Percentiles rank a stretch among this genome's conserved stretches.
These are phyloP conservation scores for Kodamaea laetipori DNA, from an alignment of 805 yeast genomes.

Conservation along the genomic window DNA sequence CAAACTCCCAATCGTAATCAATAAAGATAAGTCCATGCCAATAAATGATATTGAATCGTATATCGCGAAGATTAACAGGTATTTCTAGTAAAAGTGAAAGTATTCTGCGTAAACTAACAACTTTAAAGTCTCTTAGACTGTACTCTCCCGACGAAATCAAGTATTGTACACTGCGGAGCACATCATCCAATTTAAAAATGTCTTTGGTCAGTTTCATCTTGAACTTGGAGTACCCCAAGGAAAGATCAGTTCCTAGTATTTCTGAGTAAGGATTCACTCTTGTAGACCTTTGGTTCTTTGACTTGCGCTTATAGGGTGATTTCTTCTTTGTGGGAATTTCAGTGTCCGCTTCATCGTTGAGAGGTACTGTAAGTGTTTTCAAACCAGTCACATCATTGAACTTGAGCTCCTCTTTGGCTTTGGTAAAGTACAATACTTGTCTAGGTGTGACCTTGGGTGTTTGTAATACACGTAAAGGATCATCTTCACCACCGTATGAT, in stretches of 20 bases:
- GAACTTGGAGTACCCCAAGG: conserved; percentile 20
- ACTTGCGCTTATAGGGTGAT: conserved; percentile 10
- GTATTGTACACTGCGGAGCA: conserved; percentile 17
- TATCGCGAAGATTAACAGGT: conserved; percentile 20
- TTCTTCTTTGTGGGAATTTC: conserved; percentile 1
- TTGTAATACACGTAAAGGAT: not conserved
- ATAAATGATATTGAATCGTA: conserved; percentile 21
- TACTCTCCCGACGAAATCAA: conserved; percentile 9
- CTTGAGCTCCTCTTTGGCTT: not conserved
- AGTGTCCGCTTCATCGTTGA: not conserved
- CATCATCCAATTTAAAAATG: conserved; percentile 21
- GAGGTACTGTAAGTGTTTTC: conserved; percentile 3
- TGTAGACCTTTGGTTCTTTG: conserved; percentile 6
- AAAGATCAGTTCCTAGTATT: conserved; percentile 22
- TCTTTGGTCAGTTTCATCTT: conserved; percentile 13
- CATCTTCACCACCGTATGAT: not conserved
- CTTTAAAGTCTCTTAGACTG: conserved; percentile 12
- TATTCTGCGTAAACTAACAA: conserved; percentile 22
- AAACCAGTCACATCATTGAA: conserved; percentile 14
- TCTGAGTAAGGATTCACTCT: conserved; percentile 13
- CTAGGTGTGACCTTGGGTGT: not conserved
- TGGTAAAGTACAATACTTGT: conserved; percentile 8
- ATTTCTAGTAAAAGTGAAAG: conserved; percentile 21
- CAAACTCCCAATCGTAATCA: conserved; percentile 22
- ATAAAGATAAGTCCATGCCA: conserved; percentile 22